Base-by-base conservation (phyloP, 345 rosid genomes). In the Pistacia vera region DNA sequence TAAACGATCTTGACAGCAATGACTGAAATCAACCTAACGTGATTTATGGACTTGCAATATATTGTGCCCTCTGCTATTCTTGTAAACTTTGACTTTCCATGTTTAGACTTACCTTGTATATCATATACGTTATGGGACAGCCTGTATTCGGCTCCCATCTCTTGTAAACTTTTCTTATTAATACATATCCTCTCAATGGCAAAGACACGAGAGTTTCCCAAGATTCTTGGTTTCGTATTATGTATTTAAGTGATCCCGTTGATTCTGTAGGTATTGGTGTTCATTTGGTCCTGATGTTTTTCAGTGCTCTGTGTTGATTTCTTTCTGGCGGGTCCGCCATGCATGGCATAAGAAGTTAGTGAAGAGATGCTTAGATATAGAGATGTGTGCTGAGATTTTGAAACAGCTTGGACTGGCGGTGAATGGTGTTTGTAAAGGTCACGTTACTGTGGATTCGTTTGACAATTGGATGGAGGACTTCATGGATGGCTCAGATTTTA, bases 261-360 rank as follows among this genome's bases (percentile, higher is more conserved):
- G 16, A 77, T 70, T 76, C 70, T 77, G 70, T 84, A 95, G 98
- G 91, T 95, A 95, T 81, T 95, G 98, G 99, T 95, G 98, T 84
- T 95, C 99, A 28, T 95, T 92, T 86, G 99, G 98, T 38, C 97
- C 99, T 52, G 97, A 95, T 85, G 98, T 92, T 35, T 96, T 93
- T 84, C 95, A 93, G 78, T 93, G 99, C 81, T 81, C 97, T 6
- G 88, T 96, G 18, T 82, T 92, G 85, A 60, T 93, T 81, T 88
- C 93, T 55, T 89, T 91, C 81, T 96, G 99, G 99, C 88, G 97
- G 72, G 85, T 85, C 20, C 97, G 93, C 59, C 95, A 90, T 66
- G 80, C 92, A 33, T 96, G 98, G 97, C 98, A 92, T 63, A 96
- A 91, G 89, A 92, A 93, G 86, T 78, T 96, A 83, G 72, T 90